Evolutionary conservation across 495 filamentous ascomycete genomes (phyloP), one percentile per base, ranked within the genome.

Genomic region (Xylaria castorea): DNA sequence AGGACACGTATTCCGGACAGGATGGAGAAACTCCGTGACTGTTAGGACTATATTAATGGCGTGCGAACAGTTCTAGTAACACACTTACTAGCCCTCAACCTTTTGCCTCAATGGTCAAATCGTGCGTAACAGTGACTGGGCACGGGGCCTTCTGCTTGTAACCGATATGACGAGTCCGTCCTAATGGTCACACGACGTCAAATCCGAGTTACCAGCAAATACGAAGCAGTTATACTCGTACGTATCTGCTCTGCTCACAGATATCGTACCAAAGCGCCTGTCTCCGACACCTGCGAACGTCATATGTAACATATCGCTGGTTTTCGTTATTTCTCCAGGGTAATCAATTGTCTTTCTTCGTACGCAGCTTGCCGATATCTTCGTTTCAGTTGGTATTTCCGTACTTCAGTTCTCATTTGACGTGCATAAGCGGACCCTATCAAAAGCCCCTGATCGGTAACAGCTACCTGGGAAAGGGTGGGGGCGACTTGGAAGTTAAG

Each of bases 381-480:
- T 51, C 22, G n/a, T 51, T 51, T 9, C 22, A 12, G 20, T 50
- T n/a, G 20, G 18, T 51, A 25, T 11, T 12, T 22, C n/a, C 18
- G 8, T 42, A 8, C 18, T 46, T 46, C 16, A 3, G 16, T 46
- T 46, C 16, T 46, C 14, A 46, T 14, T 46, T 11, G 48, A 44
- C 42, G 12, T 18, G 5, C 18, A 48, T 48, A 18, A 48, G 22
- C 22, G 50, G 50, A 27, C 50, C 27, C 7, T 9, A 20, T 46
- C 38, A 44, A 44, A 46, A 46, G 38, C 61, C 61, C 55, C 55
- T 64, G 61, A 46, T 46, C 40, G 61, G 61, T 30, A 64, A 44
- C n/a, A 64, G 20, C 32, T 64, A 64, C 61, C 61, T 22, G 36
- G 38, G n/a, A 46, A 46, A 60, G 55, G 55, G 32, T 60, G 55